These are phyloP conservation scores for Leccinum ochraceum DNA, from an alignment of 768 basidiomycete species.

Conservation along the genomic window DNA sequence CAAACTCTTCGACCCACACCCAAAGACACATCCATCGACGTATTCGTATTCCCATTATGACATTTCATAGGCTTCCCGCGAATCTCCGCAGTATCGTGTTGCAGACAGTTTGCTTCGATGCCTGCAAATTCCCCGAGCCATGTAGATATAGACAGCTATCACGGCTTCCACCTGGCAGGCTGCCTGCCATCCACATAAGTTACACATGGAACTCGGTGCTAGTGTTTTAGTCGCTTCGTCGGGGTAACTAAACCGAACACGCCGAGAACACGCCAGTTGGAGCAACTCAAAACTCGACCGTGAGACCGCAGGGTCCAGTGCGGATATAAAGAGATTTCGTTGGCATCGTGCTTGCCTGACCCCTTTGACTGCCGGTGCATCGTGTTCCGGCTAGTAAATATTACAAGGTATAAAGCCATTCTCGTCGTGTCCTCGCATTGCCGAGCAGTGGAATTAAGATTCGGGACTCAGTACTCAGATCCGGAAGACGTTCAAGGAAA, in stretches of 20 bases:
- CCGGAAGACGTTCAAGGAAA: neutral
- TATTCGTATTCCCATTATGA: neutral
- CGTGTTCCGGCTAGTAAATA: neutral
- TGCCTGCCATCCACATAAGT: neutral
- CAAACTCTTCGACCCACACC: neutral
- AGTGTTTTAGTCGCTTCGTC: neutral
- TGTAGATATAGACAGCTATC: neutral
- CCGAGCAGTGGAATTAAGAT: neutral
- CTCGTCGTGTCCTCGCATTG: neutral
- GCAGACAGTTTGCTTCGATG: neutral
- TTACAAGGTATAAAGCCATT: neutral
- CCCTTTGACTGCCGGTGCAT: neutral
- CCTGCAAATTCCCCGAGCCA: neutral
- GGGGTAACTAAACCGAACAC: conserved; percentile 2
- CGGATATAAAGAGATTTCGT: conserved; percentile 7
- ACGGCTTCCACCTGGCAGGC: neutral
- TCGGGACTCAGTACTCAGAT: neutral
- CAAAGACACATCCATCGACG: neutral
- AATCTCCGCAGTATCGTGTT: conserved; percentile 7
- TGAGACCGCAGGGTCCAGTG: conserved; percentile 7
- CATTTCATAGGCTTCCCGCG: neutral
- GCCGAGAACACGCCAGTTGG: conserved; percentile 1
- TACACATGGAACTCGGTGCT: conserved; percentile 2
- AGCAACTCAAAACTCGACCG: conserved; percentile 1
- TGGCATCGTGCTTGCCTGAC: conserved; percentile 5